A percentile compares a stretch with the other conserved stretches of the same genome.
phyloP scores from a whole-genome alignment of 2,329 filamentous ascomycete genomes.

The Trichophyton benhamiae region DNA sequence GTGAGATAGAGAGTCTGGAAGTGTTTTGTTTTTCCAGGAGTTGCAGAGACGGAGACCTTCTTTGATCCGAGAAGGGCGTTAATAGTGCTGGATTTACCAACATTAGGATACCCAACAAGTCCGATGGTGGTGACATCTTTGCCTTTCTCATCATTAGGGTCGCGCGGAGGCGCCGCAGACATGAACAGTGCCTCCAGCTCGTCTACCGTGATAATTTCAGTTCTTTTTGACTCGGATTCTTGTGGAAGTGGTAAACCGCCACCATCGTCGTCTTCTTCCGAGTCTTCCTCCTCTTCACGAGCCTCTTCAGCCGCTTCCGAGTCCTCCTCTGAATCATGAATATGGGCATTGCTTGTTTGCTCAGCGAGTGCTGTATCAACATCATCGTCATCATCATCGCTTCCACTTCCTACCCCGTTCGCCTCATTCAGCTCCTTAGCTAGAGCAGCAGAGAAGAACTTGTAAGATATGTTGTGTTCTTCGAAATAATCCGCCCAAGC shows the following conservation, averaged over 20 bases:
- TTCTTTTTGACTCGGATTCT: constrained; percentile 37
- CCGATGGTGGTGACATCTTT: constrained; percentile 61
- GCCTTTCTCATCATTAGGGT: constrained; percentile 26
- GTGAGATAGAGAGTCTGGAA: constrained; percentile 97
- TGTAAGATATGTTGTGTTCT: constrained; percentile 69
- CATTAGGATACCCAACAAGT: constrained; percentile 94
- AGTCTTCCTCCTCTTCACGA: constrained; percentile 22
- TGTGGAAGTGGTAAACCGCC: constrained; percentile 20
- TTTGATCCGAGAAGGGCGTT: constrained; percentile 97
- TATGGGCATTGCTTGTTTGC: not conserved
- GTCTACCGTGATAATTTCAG: constrained; percentile 78
- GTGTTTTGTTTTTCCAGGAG: constrained; percentile 96
- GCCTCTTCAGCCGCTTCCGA: not conserved
- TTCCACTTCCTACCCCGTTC: constrained; percentile 40
- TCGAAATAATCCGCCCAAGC: constrained; percentile 81
- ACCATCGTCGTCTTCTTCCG: constrained; percentile 21
- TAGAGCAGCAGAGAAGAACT: constrained; percentile 88
- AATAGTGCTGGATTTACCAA: constrained; percentile 98
- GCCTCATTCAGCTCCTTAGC: constrained; percentile 82
- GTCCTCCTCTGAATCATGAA: constrained; percentile 12
- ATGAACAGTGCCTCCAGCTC: constrained; percentile 86
- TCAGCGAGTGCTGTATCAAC: not conserved
- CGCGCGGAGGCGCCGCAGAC: constrained; percentile 52
- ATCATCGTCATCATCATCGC: constrained; percentile 21
- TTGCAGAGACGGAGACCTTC: constrained; percentile 95